Evolutionary conservation across 805 yeast species (phyloP).

Genomic region (Cyberlindnera americana): DNA sequence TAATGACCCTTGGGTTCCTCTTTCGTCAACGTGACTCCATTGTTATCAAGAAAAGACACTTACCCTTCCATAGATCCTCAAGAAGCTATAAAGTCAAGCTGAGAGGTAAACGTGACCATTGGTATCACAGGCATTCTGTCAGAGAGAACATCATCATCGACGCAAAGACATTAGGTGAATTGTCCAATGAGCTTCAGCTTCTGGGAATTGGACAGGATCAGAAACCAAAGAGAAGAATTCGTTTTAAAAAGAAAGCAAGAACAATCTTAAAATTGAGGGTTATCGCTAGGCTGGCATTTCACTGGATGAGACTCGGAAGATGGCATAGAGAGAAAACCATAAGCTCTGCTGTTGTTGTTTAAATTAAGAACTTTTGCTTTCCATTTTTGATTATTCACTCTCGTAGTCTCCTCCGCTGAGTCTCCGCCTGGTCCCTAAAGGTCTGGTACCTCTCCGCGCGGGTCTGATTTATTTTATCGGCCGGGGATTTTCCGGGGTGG

Average conservation of each 20-base stretch:
- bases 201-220: background rate
- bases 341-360: too few relatives aligned
- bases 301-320: conserved; percentile 1
- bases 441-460: too few relatives aligned
- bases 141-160: conserved; percentile 9
- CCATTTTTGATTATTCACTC: too few relatives aligned
- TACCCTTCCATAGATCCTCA: conserved; percentile 24
- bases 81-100: conserved; percentile 23
- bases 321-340: background rate
- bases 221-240: background rate
- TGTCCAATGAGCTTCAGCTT: conserved; percentile 10
- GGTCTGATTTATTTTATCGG: too few relatives aligned
- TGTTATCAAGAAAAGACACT: conserved; percentile 19
- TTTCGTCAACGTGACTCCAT: conserved; percentile 9
- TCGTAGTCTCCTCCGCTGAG: too few relatives aligned
- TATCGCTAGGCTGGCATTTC: background rate
- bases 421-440: too few relatives aligned
- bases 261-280: background rate
- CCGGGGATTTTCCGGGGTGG: too few relatives aligned
- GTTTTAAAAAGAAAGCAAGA: background rate
- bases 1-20: conserved; percentile 20
- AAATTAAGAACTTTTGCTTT: too few relatives aligned
- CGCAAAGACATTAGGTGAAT: conserved; percentile 18
- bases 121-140: conserved; percentile 2
- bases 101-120: conserved; percentile 2